Percentiles rank a stretch among this genome's conserved stretches.
Conservation (phyloP, 169 alveolate genomes). For the Theileria annulata region DNA sequence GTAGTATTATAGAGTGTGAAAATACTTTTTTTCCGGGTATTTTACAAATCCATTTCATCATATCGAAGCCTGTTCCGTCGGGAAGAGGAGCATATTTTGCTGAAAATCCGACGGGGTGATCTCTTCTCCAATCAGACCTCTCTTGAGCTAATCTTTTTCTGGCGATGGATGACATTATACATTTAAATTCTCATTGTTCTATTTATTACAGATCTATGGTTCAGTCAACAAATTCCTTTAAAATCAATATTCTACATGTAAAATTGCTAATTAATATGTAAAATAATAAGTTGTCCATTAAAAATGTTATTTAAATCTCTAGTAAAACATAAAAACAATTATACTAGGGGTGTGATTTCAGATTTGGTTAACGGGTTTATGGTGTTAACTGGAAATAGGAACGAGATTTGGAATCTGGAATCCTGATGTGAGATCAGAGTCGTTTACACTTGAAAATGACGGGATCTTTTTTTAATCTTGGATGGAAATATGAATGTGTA, state of each 20-base stretch:
- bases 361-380: neutral
- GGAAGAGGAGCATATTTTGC: conserved; percentile 92
- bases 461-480: neutral
- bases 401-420: neutral
- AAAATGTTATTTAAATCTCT: too few relatives aligned
- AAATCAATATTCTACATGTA: neutral
- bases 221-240: too few relatives aligned
- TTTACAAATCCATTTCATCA: conserved; percentile 95
- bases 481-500: neutral
- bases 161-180: conserved; percentile 79
- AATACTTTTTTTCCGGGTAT: conserved; percentile 94
- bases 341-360: too few relatives aligned
- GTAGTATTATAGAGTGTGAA: conserved; percentile 3
- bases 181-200: neutral
- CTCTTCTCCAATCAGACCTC: conserved; percentile 95
- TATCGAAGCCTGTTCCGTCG: conserved; percentile 89
- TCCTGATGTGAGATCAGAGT: neutral
- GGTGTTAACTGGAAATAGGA: neutral
- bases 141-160: conserved; percentile 89
- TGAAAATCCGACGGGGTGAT: conserved; percentile 96
- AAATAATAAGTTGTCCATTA: too few relatives aligned
- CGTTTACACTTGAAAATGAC: neutral
- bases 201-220: too few relatives aligned
- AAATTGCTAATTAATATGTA: neutral
- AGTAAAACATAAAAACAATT: too few relatives aligned